Evolutionary conservation across 208 protist genomes (phyloP).

Genomic region (Willaertia magna): DNA sequence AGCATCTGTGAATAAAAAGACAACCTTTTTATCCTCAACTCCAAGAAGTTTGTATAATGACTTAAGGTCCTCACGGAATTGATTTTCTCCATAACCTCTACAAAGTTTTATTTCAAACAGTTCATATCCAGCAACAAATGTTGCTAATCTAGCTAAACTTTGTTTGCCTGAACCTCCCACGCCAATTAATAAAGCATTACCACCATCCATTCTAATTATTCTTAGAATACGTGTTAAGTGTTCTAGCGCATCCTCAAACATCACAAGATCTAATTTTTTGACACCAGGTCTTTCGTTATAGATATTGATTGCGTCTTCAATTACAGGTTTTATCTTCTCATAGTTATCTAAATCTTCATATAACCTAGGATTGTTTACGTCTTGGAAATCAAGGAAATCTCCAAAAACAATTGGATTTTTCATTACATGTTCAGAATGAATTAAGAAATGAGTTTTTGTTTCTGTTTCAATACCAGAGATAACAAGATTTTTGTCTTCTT

Average conservation of each 20-base stretch:
- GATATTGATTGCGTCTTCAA: conserved; percentile 80
- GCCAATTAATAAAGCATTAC: conserved; percentile 91
- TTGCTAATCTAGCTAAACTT: conserved; percentile 80
- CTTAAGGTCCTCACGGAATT: conserved; percentile 95
- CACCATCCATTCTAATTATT: conserved; percentile 83
- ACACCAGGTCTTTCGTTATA: conserved; percentile 76
- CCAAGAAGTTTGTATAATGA: conserved; percentile 72
- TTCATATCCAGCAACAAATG: conserved; percentile 72
- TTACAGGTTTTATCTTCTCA: conserved; percentile 44
- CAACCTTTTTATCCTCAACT: conserved; percentile 74
- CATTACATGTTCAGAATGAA: conserved; percentile 41
- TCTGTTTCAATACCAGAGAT: conserved; percentile 50
- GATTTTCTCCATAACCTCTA: conserved; percentile 86
- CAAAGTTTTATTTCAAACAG: conserved; percentile 92
- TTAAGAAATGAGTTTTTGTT: conserved; percentile 54
- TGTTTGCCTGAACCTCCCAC: conserved; percentile 94
- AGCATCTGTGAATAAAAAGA: conserved; percentile 95
- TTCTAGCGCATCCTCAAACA: conserved; percentile 96
- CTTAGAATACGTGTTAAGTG: conserved; percentile 88
- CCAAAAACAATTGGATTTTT: conserved; percentile 82
- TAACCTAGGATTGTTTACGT: conserved; percentile 53
- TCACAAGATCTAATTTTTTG: conserved; percentile 85
- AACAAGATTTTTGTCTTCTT: conserved; percentile 76
- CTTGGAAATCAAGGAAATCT: conserved; percentile 81
- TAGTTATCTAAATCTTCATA: conserved; percentile 80